Base-by-base conservation (phyloP, 2,329 filamentous ascomycete genomes). In the Venturia carpophila region DNA sequence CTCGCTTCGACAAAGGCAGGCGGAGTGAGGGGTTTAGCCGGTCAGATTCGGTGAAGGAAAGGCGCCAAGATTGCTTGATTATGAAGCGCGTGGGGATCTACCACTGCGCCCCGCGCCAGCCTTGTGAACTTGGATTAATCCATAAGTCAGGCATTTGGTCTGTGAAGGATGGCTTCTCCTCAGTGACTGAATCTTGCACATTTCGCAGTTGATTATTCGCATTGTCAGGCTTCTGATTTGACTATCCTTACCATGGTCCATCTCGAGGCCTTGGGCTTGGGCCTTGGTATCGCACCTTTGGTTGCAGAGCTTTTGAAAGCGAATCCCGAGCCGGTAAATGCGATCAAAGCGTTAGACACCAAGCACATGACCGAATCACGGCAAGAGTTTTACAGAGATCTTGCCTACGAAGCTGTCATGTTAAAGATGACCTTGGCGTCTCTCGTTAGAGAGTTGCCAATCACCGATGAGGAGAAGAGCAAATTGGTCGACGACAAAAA, bases 391-490 rank as follows among this genome's bases (percentile, higher is more conserved):
- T 42, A 39, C 30, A 24, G 34, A 39, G 56, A 42, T 60, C 56
- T 60, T 27, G 34, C 19, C n/a, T 60, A 17, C 30, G 56, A 60
- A 27, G 34, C 37, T 19, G 24, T 13, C 19, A 39, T 60, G 39
- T 30, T 60, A 13, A 39, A 60, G 56, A 39, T 60, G 56, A 42
- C 56, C 56, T 39, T 60, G 56, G 24, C 19, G 27, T 39, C 10
- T 21, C 39, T 60, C 17, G 56, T 60, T 27, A 9, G 56, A 39
- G 39, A 42, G n/a, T 30, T 60, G n/a, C 30, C 56, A 1, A 42
- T 39, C 21, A 39, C 39, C 19, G 39, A 60, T 2, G 15, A 60
- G 39, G 34, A 60, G 30, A 39, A 60, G 56, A 60, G 56, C 34
- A 39, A 39, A 30, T 7, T 39, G 21, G 9, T 60, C 19, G 56